These are phyloP conservation scores for Extremus antarcticus DNA, from an alignment of 495 filamentous ascomycete species.

Conservation along the genomic window DNA sequence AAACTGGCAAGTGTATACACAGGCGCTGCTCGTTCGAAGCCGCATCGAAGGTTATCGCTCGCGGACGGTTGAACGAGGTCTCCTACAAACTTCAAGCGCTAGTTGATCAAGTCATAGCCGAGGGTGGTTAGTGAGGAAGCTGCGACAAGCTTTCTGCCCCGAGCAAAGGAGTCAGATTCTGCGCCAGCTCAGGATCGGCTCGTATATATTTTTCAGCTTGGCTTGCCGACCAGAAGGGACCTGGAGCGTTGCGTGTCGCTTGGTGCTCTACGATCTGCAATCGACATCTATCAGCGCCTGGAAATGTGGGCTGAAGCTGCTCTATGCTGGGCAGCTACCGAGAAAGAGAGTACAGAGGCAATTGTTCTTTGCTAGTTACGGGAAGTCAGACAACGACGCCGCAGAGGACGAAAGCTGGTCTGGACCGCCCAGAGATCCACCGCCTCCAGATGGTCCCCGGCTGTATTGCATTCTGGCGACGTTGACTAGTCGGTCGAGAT, in stretches of 20 bases:
- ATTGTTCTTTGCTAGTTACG: constrained; percentile 53
- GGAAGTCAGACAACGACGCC: constrained; percentile 38
- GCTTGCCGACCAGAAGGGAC: constrained; percentile 79
- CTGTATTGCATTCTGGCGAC: constrained; percentile 89
- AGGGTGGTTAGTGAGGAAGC: constrained; percentile 48
- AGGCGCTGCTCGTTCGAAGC: constrained; percentile 77
- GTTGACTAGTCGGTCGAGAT: constrained; percentile 59
- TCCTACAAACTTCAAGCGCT: constrained; percentile 92
- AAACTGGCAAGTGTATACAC: constrained; percentile 97
- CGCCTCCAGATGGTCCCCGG: constrained; percentile 74
- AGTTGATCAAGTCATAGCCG: constrained; percentile 89
- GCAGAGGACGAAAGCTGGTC: constrained; percentile 36
- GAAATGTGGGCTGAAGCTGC: constrained; percentile 95
- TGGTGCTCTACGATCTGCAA: constrained; percentile 74
- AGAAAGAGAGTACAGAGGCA: constrained; percentile 63
- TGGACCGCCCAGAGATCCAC: constrained; percentile 48
- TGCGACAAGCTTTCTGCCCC: constrained; percentile 69
- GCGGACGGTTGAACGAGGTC: constrained; percentile 74
- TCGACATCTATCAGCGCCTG: constrained; percentile 92
- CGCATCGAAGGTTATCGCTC: constrained; percentile 78
- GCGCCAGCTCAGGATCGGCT: constrained; percentile 67
- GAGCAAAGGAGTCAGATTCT: constrained; percentile 61
- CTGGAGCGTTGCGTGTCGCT: constrained; percentile 86
- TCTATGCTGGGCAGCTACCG: constrained; percentile 71
- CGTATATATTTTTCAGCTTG: constrained; percentile 68